phyloP scores from a whole-genome alignment of 1,284 basidiomycete genomes.

The Ustilago bromivora region DNA sequence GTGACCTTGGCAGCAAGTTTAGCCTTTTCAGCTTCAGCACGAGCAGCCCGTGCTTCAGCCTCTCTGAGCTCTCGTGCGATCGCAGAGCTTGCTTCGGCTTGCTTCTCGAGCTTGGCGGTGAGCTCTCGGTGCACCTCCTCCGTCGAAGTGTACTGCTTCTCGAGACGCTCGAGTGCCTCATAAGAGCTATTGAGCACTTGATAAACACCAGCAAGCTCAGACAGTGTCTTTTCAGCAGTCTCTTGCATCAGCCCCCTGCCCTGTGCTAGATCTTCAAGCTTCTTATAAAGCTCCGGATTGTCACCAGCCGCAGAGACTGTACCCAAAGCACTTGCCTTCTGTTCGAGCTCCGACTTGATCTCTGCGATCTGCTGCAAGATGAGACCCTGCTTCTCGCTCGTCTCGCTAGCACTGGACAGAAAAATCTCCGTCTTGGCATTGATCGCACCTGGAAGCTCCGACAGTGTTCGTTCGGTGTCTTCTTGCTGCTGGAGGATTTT shows the following conservation, averaged over 20 bases:
- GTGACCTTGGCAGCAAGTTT: conserved; percentile 9
- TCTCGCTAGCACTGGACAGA: conserved; percentile 33
- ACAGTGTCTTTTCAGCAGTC: conserved; percentile 38
- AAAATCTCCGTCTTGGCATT: conserved; percentile 64
- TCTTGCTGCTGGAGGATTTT: conserved; percentile 53
- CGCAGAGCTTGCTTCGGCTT: conserved; percentile 12
- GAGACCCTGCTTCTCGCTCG: conserved; percentile 22
- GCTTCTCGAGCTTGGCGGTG: conserved; percentile 9
- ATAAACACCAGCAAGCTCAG: conserved; percentile 36
- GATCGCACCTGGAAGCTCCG: conserved; percentile 55
- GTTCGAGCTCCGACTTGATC: conserved; percentile 25
- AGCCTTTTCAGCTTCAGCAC: conserved; percentile 18
- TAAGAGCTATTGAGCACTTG: conserved; percentile 37
- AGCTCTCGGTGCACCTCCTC: conserved; percentile 27
- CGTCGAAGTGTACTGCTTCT: conserved; percentile 19
- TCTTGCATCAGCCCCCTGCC: conserved; percentile 12
- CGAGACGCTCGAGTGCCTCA: conserved; percentile 27
- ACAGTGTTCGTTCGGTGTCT: conserved; percentile 53
- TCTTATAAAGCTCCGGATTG: conserved; percentile 6
- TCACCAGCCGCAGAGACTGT: neutral
- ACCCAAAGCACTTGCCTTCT: neutral
- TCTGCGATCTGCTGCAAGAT: conserved; percentile 23
- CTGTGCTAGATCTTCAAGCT: conserved; percentile 22
- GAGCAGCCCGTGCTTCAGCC: conserved; percentile 17
- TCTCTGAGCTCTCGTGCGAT: conserved; percentile 22